These are phyloP conservation scores for Viola pubescens DNA, from an alignment of 441 rosid species.

Conservation along the genomic window DNA sequence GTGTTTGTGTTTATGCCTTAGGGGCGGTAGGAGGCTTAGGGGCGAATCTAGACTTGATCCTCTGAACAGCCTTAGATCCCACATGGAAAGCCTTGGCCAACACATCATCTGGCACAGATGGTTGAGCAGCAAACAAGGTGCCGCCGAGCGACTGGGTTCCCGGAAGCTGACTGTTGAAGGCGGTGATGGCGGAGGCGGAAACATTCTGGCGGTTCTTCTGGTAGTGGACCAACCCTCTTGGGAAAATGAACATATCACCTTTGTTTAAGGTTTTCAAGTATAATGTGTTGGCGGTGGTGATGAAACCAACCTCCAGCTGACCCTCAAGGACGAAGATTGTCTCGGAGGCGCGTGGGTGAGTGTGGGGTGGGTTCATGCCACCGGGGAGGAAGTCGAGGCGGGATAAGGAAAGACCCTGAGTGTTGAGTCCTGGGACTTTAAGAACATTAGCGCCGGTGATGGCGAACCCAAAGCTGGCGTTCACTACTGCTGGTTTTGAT, in stretches of 20 bases:
- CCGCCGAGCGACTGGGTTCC: slow-evolving; percentile 37
- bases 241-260: slow-evolving; percentile 42
- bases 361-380: slow-evolving; percentile 59
- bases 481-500: slow-evolving; percentile 32
- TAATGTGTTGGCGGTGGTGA: slow-evolving; percentile 40
- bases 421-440: slow-evolving; percentile 48
- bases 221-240: slow-evolving; percentile 46
- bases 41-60: slow-evolving; percentile 34
- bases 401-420: slow-evolving; percentile 40
- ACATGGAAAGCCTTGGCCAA: slow-evolving; percentile 39
- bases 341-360: slow-evolving; percentile 57
- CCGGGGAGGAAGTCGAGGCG: slow-evolving; percentile 53
- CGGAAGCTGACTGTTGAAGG: slow-evolving; percentile 50
- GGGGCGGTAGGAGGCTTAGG: slow-evolving; percentile 16
- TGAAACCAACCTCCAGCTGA: slow-evolving; percentile 40
- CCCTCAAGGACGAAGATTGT: slow-evolving; percentile 43
- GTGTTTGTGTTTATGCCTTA: too few relatives aligned
- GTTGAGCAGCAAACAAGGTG: slow-evolving; percentile 36
- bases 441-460: slow-evolving; percentile 37
- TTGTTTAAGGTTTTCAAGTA: slow-evolving; percentile 29
- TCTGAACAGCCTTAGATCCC: slow-evolving; percentile 19
- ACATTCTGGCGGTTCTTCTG: slow-evolving; percentile 32
- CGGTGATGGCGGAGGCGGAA: slow-evolving; percentile 35
- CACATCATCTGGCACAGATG: slow-evolving; percentile 37
- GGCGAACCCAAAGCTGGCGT: slow-evolving; percentile 31